phyloP scores from a whole-genome alignment of 2,329 filamentous ascomycete species.

The Colletotrichum agaves region DNA sequence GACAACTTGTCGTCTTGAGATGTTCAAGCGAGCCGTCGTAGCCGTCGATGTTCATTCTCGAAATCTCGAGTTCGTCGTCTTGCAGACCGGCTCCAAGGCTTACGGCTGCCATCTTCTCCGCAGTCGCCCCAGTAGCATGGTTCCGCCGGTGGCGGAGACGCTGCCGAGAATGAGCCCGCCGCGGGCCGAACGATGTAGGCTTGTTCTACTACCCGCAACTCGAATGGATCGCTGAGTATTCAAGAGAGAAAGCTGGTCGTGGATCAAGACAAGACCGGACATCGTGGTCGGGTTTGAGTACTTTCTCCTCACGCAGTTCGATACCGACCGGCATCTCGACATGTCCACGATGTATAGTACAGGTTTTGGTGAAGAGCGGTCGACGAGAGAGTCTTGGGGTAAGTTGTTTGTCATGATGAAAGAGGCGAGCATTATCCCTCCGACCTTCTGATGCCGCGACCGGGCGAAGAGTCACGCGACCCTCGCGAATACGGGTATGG shows the following conservation, averaged over 20 bases:
- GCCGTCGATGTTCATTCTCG: conserved; percentile 47
- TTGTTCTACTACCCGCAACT: conserved; percentile 54
- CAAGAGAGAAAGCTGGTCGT: conserved; percentile 51
- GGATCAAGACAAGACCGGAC: conserved; percentile 53
- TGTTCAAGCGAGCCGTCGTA: conserved; percentile 52
- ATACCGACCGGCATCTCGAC: conserved; percentile 57
- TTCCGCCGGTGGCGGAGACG: conserved; percentile 47
- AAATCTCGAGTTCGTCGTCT: conserved; percentile 50
- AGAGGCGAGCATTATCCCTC: conserved; percentile 52
- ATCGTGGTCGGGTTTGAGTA: conserved; percentile 52
- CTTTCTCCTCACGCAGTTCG: conserved; percentile 54
- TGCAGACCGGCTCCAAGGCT: conserved; percentile 49
- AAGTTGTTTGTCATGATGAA: conserved; percentile 56
- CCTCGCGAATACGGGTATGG: conserved; percentile 51
- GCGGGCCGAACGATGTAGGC: conserved; percentile 46
- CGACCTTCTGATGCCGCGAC: conserved; percentile 46
- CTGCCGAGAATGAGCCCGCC: conserved; percentile 48
- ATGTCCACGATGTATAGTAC: conserved; percentile 54
- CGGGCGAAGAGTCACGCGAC: conserved; percentile 50
- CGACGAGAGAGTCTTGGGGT: conserved; percentile 51
- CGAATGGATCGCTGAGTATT: conserved; percentile 49
- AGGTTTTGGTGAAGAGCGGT: conserved; percentile 54
- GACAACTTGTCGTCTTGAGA: conserved; percentile 39
- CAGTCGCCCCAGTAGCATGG: conserved; percentile 49
- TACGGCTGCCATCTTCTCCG: conserved; percentile 55